Evolutionary conservation across 176 grass and related monocot genomes (phyloP).

Genomic region (Thinopyrum elongatum): DNA sequence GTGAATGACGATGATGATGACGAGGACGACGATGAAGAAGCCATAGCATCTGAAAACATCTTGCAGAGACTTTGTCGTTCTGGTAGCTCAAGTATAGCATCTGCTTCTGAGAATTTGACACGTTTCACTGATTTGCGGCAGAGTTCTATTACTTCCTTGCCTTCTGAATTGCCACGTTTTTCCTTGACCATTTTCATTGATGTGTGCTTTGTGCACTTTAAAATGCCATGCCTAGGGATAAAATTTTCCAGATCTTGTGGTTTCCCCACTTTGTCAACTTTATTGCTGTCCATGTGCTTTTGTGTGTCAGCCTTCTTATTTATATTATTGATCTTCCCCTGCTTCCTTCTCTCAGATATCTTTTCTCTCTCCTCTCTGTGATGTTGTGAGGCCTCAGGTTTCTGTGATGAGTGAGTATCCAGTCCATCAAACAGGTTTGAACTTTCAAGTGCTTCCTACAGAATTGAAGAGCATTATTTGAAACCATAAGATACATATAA

Average conservation of each 20-base stretch:
- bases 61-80: conserved; percentile 36
- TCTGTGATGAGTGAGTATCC: conserved; percentile 29
- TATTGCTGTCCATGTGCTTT: conserved; percentile 18
- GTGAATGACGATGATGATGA: conserved; percentile 42
- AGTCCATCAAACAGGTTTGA: conserved; percentile 5
- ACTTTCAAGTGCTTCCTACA: conserved; percentile 30
- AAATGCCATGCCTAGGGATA: conserved; percentile 50
- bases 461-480: conserved; percentile 12
- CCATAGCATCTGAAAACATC: conserved; percentile 42
- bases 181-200: conserved; percentile 55
- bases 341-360: conserved; percentile 27
- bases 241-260: conserved; percentile 22
- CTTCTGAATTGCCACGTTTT: conserved; percentile 20
- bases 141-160: conserved; percentile 41
- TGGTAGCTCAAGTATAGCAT: conserved; percentile 27
- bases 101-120: conserved; percentile 38
- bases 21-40: conserved; percentile 41
- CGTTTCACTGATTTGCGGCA: conserved; percentile 39
- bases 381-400: conserved; percentile 22
- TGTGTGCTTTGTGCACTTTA: conserved; percentile 46
- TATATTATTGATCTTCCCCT: conserved; percentile 10
- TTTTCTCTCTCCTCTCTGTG: conserved; percentile 11
- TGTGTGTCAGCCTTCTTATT: conserved; percentile 29
- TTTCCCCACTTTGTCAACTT: conserved; percentile 26
- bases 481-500: conserved; percentile 11